Base-by-base conservation (phyloP, 2,329 filamentous ascomycete species). In the Aspergillus pseudotamarii region DNA sequence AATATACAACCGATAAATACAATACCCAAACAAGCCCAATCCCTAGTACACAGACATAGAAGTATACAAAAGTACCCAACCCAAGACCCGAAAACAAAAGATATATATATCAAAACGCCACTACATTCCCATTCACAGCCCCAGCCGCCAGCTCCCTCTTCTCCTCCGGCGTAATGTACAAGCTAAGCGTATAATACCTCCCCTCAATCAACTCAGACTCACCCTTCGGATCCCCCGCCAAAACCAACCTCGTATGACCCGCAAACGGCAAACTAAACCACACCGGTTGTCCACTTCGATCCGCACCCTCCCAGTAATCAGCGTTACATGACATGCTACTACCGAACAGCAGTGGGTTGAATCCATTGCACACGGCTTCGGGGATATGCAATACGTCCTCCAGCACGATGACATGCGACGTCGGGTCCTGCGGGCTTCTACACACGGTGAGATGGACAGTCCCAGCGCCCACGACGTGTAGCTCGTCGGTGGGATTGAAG, bases 341-440 rank as follows among this genome's bases (percentile, higher is more conserved):
- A 34, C 71, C 71, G 28, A 64, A 61, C 36, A 71, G 61, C 48
- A 69, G 30, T 41, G 68, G 68, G n/a, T 68, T 73, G 58, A 73
- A 72, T 34, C 70, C 71, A 64, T 78, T 78, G 55, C 75, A 78
- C 19, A 76, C 55, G 55, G 75, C 75, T 41, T 70, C 70, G 1
- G 76, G 76, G 59, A 75, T 73, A 64, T 78, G 74, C 50, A 77
- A 65, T 46, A 78, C 76, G 60, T 74, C 70, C 23, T 78, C 68
- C 14, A 78, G 64, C 19, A 66, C 59, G 21, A 78, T 66, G 0
- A 62, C 70, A 55, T 73, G 68, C 36, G 66, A 62, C 3, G 68
- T 64, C 28, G 66, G 62, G 43, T 70, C 68, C 10, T 64, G 62
- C 4, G 63, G 65, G 6, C 64, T 66, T 34, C 69, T 66, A 5